These are phyloP conservation scores for Lichtheimia ramosa DNA, from an alignment of 371 early-diverging fungal genomes.

Conservation along the genomic window DNA sequence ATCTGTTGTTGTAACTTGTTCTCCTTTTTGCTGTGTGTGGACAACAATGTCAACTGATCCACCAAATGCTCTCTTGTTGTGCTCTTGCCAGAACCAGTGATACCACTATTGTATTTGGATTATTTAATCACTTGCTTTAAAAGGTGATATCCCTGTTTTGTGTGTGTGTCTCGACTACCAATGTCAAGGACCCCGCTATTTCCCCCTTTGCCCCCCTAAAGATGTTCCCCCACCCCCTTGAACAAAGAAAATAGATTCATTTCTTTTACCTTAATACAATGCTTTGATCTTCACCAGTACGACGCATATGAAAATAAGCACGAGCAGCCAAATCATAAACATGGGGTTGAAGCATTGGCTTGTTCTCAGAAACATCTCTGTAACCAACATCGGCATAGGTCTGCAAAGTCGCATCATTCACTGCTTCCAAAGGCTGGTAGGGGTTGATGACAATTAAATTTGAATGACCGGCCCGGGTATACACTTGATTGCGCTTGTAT, in stretches of 20 bases:
- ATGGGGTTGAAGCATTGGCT: constrained; percentile 51
- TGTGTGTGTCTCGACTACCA: neutral
- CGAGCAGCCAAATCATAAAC: constrained; percentile 64
- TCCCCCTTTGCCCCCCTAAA: neutral
- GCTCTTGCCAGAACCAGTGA: constrained; percentile 85
- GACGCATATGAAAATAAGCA: constrained; percentile 79
- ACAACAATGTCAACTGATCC: constrained; percentile 68
- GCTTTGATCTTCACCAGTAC: constrained; percentile 81
- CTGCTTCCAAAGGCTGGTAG: constrained; percentile 46
- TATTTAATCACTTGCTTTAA: neutral
- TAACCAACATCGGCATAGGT: constrained; percentile 61
- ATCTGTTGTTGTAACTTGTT: constrained; percentile 72
- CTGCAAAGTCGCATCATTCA: constrained; percentile 54
- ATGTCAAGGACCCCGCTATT: constrained; percentile 1
- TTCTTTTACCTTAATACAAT: constrained; percentile 60
- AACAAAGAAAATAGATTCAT: neutral
- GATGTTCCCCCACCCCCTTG: neutral
- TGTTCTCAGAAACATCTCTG: constrained; percentile 41
- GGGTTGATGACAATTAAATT: constrained; percentile 65
- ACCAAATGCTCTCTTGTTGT: constrained; percentile 64
- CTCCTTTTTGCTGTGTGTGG: constrained; percentile 72
- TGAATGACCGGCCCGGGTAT: constrained; percentile 61
- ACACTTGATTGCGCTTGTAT: constrained; percentile 54
- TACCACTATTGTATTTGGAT: constrained; percentile 56
- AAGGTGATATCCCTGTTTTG: neutral